Evolutionary conservation across 768 basidiomycete species (phyloP).

Genomic region (Sarcodon aspratus): DNA sequence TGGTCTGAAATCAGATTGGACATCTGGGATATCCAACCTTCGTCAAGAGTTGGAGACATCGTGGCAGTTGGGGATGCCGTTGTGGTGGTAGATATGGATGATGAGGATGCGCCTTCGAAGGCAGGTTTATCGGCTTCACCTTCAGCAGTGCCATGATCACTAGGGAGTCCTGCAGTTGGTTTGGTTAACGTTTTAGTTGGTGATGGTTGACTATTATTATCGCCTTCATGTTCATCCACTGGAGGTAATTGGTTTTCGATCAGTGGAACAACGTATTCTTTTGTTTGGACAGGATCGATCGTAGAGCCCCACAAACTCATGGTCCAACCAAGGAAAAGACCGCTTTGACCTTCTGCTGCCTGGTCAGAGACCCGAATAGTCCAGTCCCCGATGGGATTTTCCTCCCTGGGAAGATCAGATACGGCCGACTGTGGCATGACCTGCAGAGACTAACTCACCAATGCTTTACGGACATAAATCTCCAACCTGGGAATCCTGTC

Average conservation of each 20-base stretch:
- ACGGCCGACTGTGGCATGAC: not conserved
- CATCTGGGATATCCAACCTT: slow-evolving; percentile 81
- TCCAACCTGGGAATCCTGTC: slow-evolving; percentile 86
- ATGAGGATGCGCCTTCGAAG: slow-evolving; percentile 24
- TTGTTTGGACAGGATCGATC: slow-evolving; percentile 58
- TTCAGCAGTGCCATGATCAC: slow-evolving; percentile 68
- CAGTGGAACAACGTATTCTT: slow-evolving; percentile 47
- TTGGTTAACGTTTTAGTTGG: slow-evolving; percentile 59
- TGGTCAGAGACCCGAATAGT: slow-evolving; percentile 80
- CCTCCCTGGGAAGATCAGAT: slow-evolving; percentile 54
- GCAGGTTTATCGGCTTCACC: slow-evolving; percentile 78
- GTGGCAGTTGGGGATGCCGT: slow-evolving; percentile 18
- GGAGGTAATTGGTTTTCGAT: slow-evolving; percentile 38
- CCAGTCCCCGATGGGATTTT: slow-evolving; percentile 87
- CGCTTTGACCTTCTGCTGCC: slow-evolving; percentile 41
- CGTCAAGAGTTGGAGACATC: slow-evolving; percentile 52
- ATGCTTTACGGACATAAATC: slow-evolving; percentile 97
- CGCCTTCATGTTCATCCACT: slow-evolving; percentile 15
- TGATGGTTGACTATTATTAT: slow-evolving; percentile 20
- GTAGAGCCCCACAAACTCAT: slow-evolving; percentile 88
- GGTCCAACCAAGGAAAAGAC: slow-evolving; percentile 80
- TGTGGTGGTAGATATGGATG: slow-evolving; percentile 3
- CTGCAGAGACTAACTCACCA: slow-evolving; percentile 49
- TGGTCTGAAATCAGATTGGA: slow-evolving; percentile 60
- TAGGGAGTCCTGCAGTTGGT: slow-evolving; percentile 80